Percentiles rank a stretch among this genome's conserved stretches.
Conservation (phyloP, 371 early-diverging fungal genomes). For the Mortierella sp. region DNA sequence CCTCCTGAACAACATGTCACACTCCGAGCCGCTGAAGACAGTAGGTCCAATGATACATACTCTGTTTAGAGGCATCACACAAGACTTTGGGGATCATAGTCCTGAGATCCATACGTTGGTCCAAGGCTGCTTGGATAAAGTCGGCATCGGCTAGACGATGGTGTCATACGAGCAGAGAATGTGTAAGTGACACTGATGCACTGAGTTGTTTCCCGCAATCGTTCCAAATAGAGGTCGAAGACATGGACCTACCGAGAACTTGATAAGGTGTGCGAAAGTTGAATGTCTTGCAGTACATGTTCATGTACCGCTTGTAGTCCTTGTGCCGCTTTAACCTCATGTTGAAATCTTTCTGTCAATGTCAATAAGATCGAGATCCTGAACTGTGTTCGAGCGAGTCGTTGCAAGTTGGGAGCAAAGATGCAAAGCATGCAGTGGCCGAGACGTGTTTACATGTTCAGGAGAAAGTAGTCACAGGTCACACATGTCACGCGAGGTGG, state of each 20-base stretch:
- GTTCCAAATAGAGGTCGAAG: background rate
- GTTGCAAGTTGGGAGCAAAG: background rate
- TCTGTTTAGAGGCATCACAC: constrained; percentile 66
- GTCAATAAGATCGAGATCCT: background rate
- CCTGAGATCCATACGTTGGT: constrained; percentile 67
- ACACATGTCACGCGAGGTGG: too few relatives aligned
- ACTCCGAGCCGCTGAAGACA: too few relatives aligned
- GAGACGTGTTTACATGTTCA: background rate
- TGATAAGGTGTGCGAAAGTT: constrained; percentile 93
- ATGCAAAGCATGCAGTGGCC: background rate
- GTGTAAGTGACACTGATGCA: too few relatives aligned
- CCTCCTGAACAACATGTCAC: too few relatives aligned
- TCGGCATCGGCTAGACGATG: constrained; percentile 74
- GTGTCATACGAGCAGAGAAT: too few relatives aligned
- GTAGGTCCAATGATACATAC: constrained; percentile 51
- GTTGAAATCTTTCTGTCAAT: constrained; percentile 1
- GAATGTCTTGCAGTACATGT: constrained; percentile 79
- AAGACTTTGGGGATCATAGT: constrained; percentile 66
- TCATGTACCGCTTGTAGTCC: constrained; percentile 81
- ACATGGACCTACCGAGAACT: constrained; percentile 69
- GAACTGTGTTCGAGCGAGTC: background rate
- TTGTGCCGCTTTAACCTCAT: constrained; percentile 88
- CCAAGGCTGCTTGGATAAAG: constrained; percentile 72
- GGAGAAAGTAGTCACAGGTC: too few relatives aligned
- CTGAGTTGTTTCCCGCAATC: background rate